Percentiles rank a stretch among this genome's conserved stretches.
Evolutionary conservation across 257 asterid species (phyloP).

Genomic region (Jasminum sambac): DNA sequence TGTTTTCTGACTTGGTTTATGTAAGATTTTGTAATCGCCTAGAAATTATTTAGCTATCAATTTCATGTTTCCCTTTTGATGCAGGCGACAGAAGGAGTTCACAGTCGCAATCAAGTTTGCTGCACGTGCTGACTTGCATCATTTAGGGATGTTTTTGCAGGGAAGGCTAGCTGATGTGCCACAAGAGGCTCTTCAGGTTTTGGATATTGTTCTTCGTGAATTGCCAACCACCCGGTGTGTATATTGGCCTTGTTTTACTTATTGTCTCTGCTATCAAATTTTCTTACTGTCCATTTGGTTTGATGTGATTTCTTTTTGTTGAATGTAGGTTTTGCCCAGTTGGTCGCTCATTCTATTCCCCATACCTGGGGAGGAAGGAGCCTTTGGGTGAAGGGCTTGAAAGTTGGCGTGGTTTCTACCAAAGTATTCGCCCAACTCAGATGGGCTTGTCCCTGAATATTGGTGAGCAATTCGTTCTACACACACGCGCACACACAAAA

Average conservation of each 20-base stretch:
- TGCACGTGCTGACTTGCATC: conserved; percentile 93
- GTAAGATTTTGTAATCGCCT: background rate
- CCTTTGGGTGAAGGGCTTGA: conserved; percentile 94
- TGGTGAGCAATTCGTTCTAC: conserved; percentile 43
- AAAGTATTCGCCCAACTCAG: conserved; percentile 96
- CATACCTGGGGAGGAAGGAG: conserved; percentile 70
- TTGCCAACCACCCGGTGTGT: conserved; percentile 71
- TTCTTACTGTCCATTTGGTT: background rate
- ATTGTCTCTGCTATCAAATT: background rate
- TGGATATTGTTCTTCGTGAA: conserved; percentile 94
- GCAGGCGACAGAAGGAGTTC: conserved; percentile 85
- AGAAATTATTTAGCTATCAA: background rate
- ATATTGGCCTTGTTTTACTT: background rate
- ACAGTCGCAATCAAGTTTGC: conserved; percentile 83
- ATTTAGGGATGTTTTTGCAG: conserved; percentile 81
- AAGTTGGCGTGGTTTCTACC: conserved; percentile 98
- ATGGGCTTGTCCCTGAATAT: conserved; percentile 93
- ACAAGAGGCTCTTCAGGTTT: conserved; percentile 89
- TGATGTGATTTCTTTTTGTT: conserved; percentile 13
- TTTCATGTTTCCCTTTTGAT: conserved; percentile 15
- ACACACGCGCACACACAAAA: too few relatives aligned
- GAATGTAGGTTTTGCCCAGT: conserved; percentile 63
- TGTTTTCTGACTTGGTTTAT: background rate
- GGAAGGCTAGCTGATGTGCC: conserved; percentile 97
- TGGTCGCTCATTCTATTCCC: conserved; percentile 87